phyloP scores from a whole-genome alignment of 805 yeast species.

The Candida vaughaniae region DNA sequence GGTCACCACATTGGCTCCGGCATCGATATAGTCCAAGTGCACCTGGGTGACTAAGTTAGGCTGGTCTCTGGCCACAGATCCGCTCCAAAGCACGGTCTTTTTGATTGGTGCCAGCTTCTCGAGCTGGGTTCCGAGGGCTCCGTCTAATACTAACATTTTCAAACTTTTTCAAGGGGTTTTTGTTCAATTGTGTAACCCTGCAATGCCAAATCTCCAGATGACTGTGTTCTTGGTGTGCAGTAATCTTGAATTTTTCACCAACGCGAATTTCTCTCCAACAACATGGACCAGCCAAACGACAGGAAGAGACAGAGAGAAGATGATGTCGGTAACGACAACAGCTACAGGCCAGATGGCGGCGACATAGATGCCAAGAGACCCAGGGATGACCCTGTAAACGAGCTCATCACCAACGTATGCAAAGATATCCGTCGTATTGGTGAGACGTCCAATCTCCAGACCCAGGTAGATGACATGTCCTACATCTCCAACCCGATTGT shows the following conservation, averaged over 20 bases:
- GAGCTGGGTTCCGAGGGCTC: slow-evolving; percentile 65
- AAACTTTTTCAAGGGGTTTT: no score
- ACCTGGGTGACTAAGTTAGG: slow-evolving; percentile 46
- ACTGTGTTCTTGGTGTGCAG: no score
- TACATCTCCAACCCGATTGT: slow-evolving; percentile 66
- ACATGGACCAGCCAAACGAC: no score
- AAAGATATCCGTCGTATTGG: slow-evolving; percentile 46
- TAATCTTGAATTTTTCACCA: no score
- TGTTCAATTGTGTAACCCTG: no score
- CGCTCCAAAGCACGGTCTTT: slow-evolving; percentile 55
- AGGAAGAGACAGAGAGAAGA: slow-evolving; percentile 16
- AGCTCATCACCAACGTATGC: slow-evolving; percentile 42
- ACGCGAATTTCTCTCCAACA: no score
- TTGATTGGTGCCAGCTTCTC: slow-evolving; percentile 41
- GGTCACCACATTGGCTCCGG: slow-evolving; percentile 56
- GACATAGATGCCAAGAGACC: slow-evolving; percentile 32
- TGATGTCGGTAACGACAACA: slow-evolving; percentile 11
- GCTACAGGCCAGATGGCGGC: neutral
- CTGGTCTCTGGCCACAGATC: slow-evolving; percentile 45
- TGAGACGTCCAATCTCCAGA: slow-evolving; percentile 38
- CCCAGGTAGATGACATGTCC: slow-evolving; percentile 52
- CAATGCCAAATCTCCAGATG: no score
- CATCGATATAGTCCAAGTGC: slow-evolving; percentile 49
- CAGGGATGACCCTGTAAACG: slow-evolving; percentile 40
- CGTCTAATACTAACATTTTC: slow-evolving; percentile 41